A percentile compares a stretch with the other conserved stretches of the same genome.
Conservation (phyloP, 345 rosid genomes). For the Eutrema yunnanense region DNA sequence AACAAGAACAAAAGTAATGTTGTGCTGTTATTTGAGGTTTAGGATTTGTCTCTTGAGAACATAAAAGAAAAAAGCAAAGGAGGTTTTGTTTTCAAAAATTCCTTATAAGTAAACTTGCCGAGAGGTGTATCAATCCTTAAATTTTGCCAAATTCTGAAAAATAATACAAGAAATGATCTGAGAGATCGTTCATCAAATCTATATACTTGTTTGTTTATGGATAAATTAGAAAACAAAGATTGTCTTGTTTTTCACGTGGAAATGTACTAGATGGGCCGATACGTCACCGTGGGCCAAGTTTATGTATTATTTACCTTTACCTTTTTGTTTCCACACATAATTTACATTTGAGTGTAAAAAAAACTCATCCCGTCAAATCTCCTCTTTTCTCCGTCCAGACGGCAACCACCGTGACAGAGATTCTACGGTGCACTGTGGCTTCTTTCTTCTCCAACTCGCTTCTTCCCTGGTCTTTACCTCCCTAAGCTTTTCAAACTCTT, state of each 20-base stretch:
- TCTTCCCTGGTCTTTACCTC: constrained; percentile 3
- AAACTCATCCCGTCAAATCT: neutral
- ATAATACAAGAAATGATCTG: no score
- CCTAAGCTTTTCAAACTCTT: neutral
- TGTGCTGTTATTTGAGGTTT: constrained; percentile 18
- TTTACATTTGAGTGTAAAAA: neutral
- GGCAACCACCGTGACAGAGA: constrained; percentile 1
- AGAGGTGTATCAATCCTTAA: neutral
- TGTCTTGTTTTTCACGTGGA: neutral
- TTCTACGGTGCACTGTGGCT: neutral
- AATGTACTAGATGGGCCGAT: neutral
- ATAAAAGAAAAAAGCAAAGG: neutral
- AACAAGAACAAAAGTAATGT: constrained; percentile 2
- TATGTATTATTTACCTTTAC: neutral
- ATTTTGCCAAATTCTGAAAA: neutral
- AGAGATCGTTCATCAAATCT: no score
- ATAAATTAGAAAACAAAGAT: no score
- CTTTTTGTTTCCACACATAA: no score
- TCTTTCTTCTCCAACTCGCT: constrained; percentile 26
- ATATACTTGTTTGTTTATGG: no score
- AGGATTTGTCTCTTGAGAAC: neutral
- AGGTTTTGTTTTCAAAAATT: constrained; percentile 7
- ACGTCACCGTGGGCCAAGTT: constrained; percentile 1
- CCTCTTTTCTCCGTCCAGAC: constrained; percentile 1
- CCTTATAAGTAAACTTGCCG: no score